Evolutionary conservation across 768 basidiomycete species (phyloP).

Genomic region (Serendipita sp.): DNA sequence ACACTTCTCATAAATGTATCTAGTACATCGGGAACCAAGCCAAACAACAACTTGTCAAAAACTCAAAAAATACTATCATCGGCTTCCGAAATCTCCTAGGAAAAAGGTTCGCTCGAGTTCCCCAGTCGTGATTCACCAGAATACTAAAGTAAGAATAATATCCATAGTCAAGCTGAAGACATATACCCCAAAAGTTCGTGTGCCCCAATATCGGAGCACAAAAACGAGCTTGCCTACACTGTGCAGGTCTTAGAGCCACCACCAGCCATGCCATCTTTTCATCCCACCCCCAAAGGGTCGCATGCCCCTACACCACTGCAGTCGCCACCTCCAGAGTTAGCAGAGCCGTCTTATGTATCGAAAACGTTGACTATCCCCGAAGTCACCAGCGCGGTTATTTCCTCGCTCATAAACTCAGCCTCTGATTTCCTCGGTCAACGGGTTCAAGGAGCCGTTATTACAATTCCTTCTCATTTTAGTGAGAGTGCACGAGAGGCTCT

Average conservation of each 20-base stretch:
- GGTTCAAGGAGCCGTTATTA: slow-evolving; percentile 68
- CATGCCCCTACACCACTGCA: slow-evolving; percentile 27
- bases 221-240: slow-evolving; percentile 68
- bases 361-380: slow-evolving; percentile 72
- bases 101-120: slow-evolving; percentile 48
- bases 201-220: slow-evolving; percentile 43
- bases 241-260: slow-evolving; percentile 69
- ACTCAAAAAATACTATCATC: slow-evolving; percentile 84
- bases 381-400: slow-evolving; percentile 71
- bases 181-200: slow-evolving; percentile 24
- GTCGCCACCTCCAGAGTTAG: slow-evolving; percentile 39
- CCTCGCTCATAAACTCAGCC: slow-evolving; percentile 70
- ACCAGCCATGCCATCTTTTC: slow-evolving; percentile 39
- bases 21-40: slow-evolving; percentile 96
- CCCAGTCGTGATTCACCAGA: neutral
- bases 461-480: slow-evolving; percentile 63
- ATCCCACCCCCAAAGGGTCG: slow-evolving; percentile 21
- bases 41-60: slow-evolving; percentile 87
- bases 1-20: neutral
- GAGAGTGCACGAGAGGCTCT: slow-evolving; percentile 54
- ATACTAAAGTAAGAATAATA: neutral
- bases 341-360: slow-evolving; percentile 23
- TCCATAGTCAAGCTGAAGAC: neutral
- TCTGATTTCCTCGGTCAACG: slow-evolving; percentile 78
- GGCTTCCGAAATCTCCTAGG: slow-evolving; percentile 89